Evolutionary conservation across 163 green algal genomes (phyloP).

Genomic region (Trebouxiophyceae sp.): DNA sequence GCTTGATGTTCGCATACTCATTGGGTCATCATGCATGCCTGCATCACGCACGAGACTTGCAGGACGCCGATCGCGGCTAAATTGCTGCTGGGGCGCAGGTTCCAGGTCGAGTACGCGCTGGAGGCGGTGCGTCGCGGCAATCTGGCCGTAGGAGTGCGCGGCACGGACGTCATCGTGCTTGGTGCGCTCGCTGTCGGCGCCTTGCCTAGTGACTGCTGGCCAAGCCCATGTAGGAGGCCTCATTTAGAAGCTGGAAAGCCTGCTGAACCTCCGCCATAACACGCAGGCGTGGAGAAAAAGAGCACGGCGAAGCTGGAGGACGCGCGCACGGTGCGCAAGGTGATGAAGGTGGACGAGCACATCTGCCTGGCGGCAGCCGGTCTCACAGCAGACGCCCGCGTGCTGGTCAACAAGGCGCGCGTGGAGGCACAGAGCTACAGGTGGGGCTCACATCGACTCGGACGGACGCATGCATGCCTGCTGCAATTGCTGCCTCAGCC

Average conservation of each 20-base stretch:
- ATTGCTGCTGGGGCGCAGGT: too few species aligned
- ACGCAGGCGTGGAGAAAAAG: constrained; percentile 90
- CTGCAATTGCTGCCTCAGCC: too few species aligned
- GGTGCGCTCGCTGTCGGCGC: constrained; percentile 42
- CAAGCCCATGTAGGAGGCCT: too few species aligned
- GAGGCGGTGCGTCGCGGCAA: constrained; percentile 95
- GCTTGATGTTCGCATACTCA: too few species aligned
- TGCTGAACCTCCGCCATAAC: too few species aligned
- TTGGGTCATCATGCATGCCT: too few species aligned
- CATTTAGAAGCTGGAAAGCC: neutral
- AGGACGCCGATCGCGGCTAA: too few species aligned
- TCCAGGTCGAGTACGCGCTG: constrained; percentile 97
- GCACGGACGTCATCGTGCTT: constrained; percentile 87
- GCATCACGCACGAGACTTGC: too few species aligned
- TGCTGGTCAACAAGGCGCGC: constrained; percentile 52
- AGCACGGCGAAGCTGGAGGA: constrained; percentile 85
- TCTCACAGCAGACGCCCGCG: constrained; percentile 88
- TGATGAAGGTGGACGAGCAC: constrained; percentile 93
- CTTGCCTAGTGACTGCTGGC: too few species aligned
- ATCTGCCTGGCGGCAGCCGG: constrained; percentile 95
- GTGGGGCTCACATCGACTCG: too few species aligned
- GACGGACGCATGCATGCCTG: too few species aligned
- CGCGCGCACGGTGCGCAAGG: constrained; percentile 90
- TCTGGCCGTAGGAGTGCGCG: constrained; percentile 88
- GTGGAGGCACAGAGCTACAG: constrained; percentile 90